Percentiles rank a stretch among this genome's conserved stretches.
phyloP scores from a whole-genome alignment of 2,329 filamentous ascomycete species.

The Botrytis hyacinthi region DNA sequence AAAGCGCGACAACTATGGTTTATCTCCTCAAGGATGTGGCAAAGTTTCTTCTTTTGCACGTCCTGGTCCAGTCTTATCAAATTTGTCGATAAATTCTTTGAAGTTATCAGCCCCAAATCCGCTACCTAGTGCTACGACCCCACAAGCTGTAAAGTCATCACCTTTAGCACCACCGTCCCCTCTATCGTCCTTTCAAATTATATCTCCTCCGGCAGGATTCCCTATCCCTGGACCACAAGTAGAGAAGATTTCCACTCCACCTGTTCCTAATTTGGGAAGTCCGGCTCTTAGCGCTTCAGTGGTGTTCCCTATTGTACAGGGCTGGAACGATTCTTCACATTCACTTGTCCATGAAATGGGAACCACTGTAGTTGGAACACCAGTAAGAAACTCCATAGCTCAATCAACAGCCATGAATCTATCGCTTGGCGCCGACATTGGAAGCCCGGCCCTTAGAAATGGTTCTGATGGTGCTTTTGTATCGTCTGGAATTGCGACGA shows the following conservation, averaged over 20 bases:
- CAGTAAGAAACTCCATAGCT: neutral
- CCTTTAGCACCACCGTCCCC: neutral
- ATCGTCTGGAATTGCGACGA: neutral
- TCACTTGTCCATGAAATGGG: neutral
- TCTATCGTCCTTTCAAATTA: neutral
- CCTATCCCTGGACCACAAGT: neutral
- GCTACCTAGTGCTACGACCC: neutral
- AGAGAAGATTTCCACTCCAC: slow-evolving; percentile 1
- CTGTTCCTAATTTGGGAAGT: neutral
- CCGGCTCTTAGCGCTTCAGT: neutral
- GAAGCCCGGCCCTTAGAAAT: slow-evolving; percentile 8
- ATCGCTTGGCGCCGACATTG: neutral
- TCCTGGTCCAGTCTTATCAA: slow-evolving; percentile 20
- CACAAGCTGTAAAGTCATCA: neutral
- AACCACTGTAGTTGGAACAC: neutral
- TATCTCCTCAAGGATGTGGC: slow-evolving; percentile 24
- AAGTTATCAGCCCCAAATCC: neutral
- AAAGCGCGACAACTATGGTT: slow-evolving; percentile 28
- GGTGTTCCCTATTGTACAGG: neutral
- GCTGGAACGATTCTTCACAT: slow-evolving; percentile 3
- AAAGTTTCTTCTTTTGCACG: slow-evolving; percentile 15
- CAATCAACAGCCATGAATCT: slow-evolving; percentile 6
- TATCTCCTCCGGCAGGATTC: neutral
- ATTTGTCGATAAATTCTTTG: slow-evolving; percentile 10
- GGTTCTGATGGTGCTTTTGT: neutral